Evolutionary conservation across 2,329 filamentous ascomycete species (phyloP).

Genomic region (Alternaria hordeiaustralica): DNA sequence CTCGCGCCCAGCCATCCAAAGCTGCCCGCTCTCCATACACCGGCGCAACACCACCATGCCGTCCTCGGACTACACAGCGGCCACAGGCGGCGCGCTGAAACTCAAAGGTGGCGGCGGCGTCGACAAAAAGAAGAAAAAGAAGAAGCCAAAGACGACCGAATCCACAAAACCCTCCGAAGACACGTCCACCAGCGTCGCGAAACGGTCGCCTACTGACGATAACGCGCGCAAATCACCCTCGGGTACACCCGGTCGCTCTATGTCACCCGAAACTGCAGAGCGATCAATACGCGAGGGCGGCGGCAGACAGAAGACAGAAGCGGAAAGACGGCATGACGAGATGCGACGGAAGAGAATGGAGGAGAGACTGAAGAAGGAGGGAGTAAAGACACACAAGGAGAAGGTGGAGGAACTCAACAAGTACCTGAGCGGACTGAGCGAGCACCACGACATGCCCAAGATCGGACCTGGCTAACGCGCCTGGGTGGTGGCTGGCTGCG

Average conservation of each 20-base stretch:
- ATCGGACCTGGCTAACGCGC: slow-evolving; percentile 61
- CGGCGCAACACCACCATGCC: slow-evolving; percentile 60
- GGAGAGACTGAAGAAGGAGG: slow-evolving; percentile 80
- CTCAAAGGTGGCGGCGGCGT: slow-evolving; percentile 76
- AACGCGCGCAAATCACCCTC: slow-evolving; percentile 27
- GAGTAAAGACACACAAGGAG: slow-evolving; percentile 96
- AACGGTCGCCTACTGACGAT: slow-evolving; percentile 13
- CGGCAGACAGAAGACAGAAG: slow-evolving; percentile 73
- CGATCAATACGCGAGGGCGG: slow-evolving; percentile 34
- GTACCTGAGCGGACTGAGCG: slow-evolving; percentile 88
- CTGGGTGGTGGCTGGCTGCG: background rate
- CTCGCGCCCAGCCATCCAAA: slow-evolving; percentile 4
- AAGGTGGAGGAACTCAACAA: slow-evolving; percentile 94
- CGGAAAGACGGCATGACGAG: slow-evolving; percentile 83
- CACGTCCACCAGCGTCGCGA: slow-evolving; percentile 25
- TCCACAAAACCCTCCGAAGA: slow-evolving; percentile 14
- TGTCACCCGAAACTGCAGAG: slow-evolving; percentile 44
- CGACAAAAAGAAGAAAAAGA: slow-evolving; percentile 69
- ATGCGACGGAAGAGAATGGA: slow-evolving; percentile 79
- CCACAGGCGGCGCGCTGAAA: slow-evolving; percentile 77
- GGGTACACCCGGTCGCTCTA: slow-evolving; percentile 34
- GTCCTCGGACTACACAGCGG: slow-evolving; percentile 74
- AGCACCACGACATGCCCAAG: slow-evolving; percentile 90
- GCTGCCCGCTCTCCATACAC: slow-evolving; percentile 3
- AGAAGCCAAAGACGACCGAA: slow-evolving; percentile 45